Evolutionary conservation across 2,329 filamentous ascomycete genomes (phyloP).

Genomic region (Phyllosticta citrichinensis): DNA sequence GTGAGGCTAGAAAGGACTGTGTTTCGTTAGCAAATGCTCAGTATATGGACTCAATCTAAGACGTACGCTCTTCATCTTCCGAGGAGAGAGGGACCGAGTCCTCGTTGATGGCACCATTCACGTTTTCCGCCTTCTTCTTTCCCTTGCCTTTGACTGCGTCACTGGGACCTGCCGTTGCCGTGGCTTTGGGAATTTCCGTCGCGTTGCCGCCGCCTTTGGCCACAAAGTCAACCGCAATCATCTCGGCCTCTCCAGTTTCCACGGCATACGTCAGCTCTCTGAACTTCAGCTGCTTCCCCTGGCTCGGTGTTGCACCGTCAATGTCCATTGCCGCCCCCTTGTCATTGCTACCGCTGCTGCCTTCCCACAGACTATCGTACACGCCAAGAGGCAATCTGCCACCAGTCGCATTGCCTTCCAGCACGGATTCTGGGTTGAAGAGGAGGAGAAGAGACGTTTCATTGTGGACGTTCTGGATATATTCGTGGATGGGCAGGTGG

Average conservation of each 20-base stretch:
- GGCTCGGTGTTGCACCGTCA: conserved; percentile 42
- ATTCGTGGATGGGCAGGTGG: conserved; percentile 64
- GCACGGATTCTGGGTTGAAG: conserved; percentile 61
- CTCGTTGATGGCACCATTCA: conserved; percentile 23
- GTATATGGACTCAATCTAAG: not conserved
- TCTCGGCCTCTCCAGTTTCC: conserved; percentile 91
- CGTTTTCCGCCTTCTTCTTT: conserved; percentile 23
- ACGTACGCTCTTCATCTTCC: conserved; percentile 54
- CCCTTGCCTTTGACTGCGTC: conserved; percentile 46
- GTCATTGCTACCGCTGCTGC: conserved; percentile 23
- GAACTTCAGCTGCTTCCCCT: conserved; percentile 52
- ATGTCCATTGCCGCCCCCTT: conserved; percentile 41
- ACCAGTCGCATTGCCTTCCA: conserved; percentile 46
- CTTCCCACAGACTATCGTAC: conserved; percentile 62
- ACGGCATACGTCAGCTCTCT: conserved; percentile 76
- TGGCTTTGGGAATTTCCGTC: conserved; percentile 41
- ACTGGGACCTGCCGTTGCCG: conserved; percentile 30
- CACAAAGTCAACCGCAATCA: conserved; percentile 94
- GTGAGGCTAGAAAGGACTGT: conserved; percentile 58
- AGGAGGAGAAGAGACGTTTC: conserved; percentile 81
- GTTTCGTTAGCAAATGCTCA: not conserved
- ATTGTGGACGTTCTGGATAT: conserved; percentile 65
- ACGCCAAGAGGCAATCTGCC: conserved; percentile 83
- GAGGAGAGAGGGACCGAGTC: conserved; percentile 36
- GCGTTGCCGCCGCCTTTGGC: conserved; percentile 77